Percentiles rank a stretch among this genome's conserved stretches.
These are phyloP conservation scores for Gaeumannomyces tritici DNA, from an alignment of 2,329 filamentous ascomycete species.

Conservation along the genomic window DNA sequence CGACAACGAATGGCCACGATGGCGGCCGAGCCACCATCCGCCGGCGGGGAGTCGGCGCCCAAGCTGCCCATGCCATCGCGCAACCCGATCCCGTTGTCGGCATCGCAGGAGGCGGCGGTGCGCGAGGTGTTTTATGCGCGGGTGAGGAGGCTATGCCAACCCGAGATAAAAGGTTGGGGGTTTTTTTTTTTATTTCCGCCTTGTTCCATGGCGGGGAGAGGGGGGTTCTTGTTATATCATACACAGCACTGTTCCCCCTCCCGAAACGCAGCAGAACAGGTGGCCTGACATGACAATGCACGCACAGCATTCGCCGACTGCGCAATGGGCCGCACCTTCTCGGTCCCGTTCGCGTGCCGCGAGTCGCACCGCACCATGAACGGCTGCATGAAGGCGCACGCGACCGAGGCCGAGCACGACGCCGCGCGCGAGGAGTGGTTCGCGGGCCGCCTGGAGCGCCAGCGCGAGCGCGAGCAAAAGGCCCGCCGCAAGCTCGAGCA, in stretches of 20 bases:
- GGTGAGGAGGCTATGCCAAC: slow-evolving; percentile 65
- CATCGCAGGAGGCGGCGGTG: slow-evolving; percentile 73
- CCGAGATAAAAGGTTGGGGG: slow-evolving; percentile 63
- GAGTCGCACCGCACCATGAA: slow-evolving; percentile 80
- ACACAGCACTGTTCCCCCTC: no score
- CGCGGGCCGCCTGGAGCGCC: slow-evolving; percentile 60
- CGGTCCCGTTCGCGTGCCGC: slow-evolving; percentile 79
- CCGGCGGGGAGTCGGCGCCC: slow-evolving; percentile 12
- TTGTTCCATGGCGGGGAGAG: not conserved
- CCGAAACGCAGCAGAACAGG: no score
- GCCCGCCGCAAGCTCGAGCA: slow-evolving; percentile 49
- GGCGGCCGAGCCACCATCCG: slow-evolving; percentile 27
- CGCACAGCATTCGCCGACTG: slow-evolving; percentile 88
- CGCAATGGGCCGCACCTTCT: slow-evolving; percentile 76
- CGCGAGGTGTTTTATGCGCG: slow-evolving; percentile 72
- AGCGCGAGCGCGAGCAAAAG: slow-evolving; percentile 56
- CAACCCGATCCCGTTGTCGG: slow-evolving; percentile 76
- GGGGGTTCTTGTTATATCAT: no score
- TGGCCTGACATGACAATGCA: not conserved
- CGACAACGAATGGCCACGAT: slow-evolving; percentile 24
- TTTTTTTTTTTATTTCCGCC: no score
- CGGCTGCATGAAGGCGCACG: slow-evolving; percentile 79
- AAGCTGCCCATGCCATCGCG: slow-evolving; percentile 44
- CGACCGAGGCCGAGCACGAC: slow-evolving; percentile 78
- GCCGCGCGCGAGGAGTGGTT: slow-evolving; percentile 93